Evolutionary conservation across 192 early-diverging fungal genomes (phyloP), one percentile per base, ranked within the genome.

Genomic region (Backusella macrospora): DNA sequence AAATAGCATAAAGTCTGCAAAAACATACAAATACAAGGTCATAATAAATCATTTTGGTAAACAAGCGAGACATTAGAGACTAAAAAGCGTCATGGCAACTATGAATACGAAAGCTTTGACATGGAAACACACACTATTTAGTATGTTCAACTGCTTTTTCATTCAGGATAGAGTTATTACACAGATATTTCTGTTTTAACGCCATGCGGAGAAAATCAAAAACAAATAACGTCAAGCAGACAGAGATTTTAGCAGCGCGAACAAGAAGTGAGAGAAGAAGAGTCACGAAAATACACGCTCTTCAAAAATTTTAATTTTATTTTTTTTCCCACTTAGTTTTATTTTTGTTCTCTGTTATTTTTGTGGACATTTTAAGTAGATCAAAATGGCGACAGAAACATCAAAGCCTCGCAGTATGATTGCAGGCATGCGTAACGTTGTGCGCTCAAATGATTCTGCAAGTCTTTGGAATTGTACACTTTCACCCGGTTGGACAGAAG

Each of bases 381-480:
- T 59, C 52, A 59, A 23, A 59, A 59, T 59, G 52, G 52, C 23
- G 26, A 13, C 23, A 59, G 52, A 59, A 23, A 13, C 70, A 26
- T 43, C 43, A 29, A 95, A 88, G 74, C 95, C 95, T 40, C 91
- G 94, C 38, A 95, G 93, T 75, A 97, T 97, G 95, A 90, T 91
- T 6, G 86, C 87, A 18, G 96, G 96, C 40, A 92, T 93, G 59
- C 88, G 94, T 71, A 97, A 97, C 79, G 89, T 97, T 43, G 85
- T 97, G 67, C 91, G 96, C 42, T 93, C 95, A 5, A 96, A 96
- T 75, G 96, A 97, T 82, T 97, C 96, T 21, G 93, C 93, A 21
- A 94, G 92, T n/a, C 82, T 97, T 23, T 97, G 95, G 95, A 97
- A 97, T 84, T 96, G 92, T 76, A 96, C 96, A 1, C 85, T 97